phyloP scores from a whole-genome alignment of 495 filamentous ascomycete species.

The Rostrohypoxylon terebratum region DNA sequence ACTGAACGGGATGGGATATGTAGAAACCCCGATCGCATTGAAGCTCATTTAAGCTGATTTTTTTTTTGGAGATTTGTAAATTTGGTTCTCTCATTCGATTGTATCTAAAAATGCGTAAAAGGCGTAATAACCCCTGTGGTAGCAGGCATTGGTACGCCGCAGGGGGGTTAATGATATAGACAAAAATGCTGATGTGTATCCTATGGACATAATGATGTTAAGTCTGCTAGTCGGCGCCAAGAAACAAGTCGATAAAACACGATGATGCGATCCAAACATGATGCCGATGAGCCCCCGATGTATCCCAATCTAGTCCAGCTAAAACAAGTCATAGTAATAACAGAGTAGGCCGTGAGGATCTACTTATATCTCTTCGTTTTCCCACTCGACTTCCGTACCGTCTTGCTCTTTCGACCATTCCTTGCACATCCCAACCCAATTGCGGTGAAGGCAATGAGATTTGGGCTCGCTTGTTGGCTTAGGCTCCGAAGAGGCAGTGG shows the following conservation, averaged over 20 bases:
- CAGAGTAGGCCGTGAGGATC: background rate
- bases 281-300: conserved; percentile 28
- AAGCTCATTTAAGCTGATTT: background rate
- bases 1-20: background rate
- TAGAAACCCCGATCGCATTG: conserved; percentile 1
- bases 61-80: conserved; percentile 3
- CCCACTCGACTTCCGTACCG: conserved; percentile 26
- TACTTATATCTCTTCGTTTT: conserved; percentile 47
- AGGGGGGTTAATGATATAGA: background rate
- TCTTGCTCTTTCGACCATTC: conserved; percentile 47
- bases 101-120: conserved; percentile 18
- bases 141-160: background rate
- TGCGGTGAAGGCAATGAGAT: conserved; percentile 51
- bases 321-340: conserved; percentile 18
- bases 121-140: background rate
- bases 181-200: conserved; percentile 14
- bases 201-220: conserved; percentile 9
- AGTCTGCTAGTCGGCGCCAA: conserved; percentile 17
- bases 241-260: background rate
- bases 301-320: conserved; percentile 45
- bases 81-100: conserved; percentile 22
- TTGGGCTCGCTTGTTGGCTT: conserved; percentile 36
- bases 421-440: conserved; percentile 59
- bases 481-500: conserved; percentile 40
- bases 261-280: conserved; percentile 27